Evolutionary conservation across 176 grass and related monocot genomes (phyloP).

Genomic region (Urochloa ruziziensis): DNA sequence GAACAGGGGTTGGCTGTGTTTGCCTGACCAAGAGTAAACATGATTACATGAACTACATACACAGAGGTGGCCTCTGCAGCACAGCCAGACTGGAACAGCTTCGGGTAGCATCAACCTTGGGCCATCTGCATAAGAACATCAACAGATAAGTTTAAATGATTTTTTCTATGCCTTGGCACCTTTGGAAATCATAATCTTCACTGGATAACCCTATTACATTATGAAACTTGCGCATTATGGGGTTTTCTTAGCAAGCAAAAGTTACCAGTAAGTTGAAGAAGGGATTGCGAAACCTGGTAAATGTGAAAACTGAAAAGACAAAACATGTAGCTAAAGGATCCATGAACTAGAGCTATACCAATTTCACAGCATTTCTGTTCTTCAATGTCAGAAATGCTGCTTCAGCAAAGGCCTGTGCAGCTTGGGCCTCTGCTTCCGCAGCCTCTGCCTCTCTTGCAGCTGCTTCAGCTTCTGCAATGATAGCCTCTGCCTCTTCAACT

Average conservation of each 20-base stretch:
- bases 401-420: conserved; percentile 79
- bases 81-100: background rate
- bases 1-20: background rate
- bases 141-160: background rate
- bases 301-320: background rate
- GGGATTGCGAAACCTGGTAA: background rate
- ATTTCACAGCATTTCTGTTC: conserved; percentile 59
- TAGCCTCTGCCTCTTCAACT: conserved; percentile 80
- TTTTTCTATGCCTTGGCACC: background rate
- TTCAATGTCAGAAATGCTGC: conserved; percentile 54
- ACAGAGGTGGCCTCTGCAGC: background rate
- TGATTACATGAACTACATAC: conserved; percentile 12
- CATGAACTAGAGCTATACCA: conserved; percentile 39
- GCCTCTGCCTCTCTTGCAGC: conserved; percentile 75
- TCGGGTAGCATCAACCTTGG: conserved; percentile 11
- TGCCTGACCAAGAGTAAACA: background rate
- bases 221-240: background rate
- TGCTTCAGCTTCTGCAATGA: conserved; percentile 84
- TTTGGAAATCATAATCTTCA: background rate
- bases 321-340: conserved; percentile 14
- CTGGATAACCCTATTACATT: background rate
- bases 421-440: conserved; percentile 80
- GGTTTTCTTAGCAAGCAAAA: background rate
- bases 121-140: conserved; percentile 28
- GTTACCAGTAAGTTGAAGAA: background rate